Base-by-base conservation (phyloP, 345 rosid genomes). In the Jatropha curcas region DNA sequence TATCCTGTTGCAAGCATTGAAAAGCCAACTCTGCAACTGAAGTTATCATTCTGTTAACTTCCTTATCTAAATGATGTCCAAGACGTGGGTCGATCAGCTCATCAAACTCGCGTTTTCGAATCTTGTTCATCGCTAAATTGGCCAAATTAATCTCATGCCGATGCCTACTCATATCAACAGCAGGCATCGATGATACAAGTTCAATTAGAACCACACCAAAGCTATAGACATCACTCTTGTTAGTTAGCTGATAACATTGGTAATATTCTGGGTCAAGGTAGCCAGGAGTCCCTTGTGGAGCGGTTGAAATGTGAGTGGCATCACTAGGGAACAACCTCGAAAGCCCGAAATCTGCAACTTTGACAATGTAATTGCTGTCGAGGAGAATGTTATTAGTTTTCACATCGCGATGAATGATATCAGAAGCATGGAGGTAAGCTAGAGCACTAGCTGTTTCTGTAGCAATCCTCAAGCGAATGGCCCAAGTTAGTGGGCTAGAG, bases 281-380 rank as follows among this genome's bases (percentile, higher is more conserved):
- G 37, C 73, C 64, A 12, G 64, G 73, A 4, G 73, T 69, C 16
- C 76, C 76, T 41, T 65, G 70, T 2, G 76, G 76, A 65, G 30
- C 55, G 53, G 76, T 73, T 28, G 70, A 73, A 33, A 73, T 37
- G 43, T 41, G 76, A 37, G 64, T 55, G 20, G 13, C 70, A 39
- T 73, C 31, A 28, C 9, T n/a, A 4, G 76, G 76, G 55, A 73
- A 55, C 39, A 73, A n/a, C 37, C 69, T 64, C 17, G 70, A 65
- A 13, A 65, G 53, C 41, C 76, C 64, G 6, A 73, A 64, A 65
- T 73, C 76, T 55, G 76, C 76, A 27, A 64, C 76, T 56, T 73
- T 73, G 33, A 55, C 64, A 28, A 7, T 10, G 64, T 39, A 65
- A 30, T 73, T 30, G 56, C 55, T 65, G 43, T 72, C 76, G 39